These are phyloP conservation scores for Pharus latifolius DNA, from an alignment of 176 grass and related monocot genomes.

Conservation along the genomic window DNA sequence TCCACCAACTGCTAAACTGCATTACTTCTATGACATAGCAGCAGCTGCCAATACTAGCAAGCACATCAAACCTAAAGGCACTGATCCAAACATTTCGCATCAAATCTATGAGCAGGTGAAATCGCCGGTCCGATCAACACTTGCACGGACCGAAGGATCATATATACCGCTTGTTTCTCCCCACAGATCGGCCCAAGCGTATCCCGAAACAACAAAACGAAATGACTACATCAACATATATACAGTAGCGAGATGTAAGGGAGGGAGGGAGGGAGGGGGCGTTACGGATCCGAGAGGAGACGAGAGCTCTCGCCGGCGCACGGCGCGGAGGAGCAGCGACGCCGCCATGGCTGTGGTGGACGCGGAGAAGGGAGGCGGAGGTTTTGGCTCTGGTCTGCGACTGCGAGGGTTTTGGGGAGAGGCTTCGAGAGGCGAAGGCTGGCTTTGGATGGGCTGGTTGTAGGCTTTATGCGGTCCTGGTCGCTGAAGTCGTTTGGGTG, in stretches of 20 bases:
- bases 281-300: constrained; percentile 56
- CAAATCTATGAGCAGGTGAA: background rate
- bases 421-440: too few species aligned
- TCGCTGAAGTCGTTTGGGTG: too few species aligned
- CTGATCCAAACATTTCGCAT: background rate
- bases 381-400: constrained; percentile 16
- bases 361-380: background rate
- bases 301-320: constrained; percentile 43
- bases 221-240: background rate
- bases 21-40: too few species aligned
- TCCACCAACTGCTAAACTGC: background rate
- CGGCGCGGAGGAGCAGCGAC: constrained; percentile 47
- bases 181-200: background rate
- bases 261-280: background rate
- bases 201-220: background rate
- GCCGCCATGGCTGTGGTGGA: constrained; percentile 34
- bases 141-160: too few species aligned
- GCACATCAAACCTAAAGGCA: background rate
- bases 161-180: background rate
- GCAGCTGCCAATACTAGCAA: background rate
- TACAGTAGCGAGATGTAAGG: too few species aligned
- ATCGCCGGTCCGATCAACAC: background rate
- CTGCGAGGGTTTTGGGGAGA: background rate
- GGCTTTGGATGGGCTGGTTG: too few species aligned
- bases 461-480: too few species aligned